A percentile compares a stretch with the other conserved stretches of the same genome.
Conservation (phyloP, 257 asterid genomes). For the Cynanchum wilfordii region DNA sequence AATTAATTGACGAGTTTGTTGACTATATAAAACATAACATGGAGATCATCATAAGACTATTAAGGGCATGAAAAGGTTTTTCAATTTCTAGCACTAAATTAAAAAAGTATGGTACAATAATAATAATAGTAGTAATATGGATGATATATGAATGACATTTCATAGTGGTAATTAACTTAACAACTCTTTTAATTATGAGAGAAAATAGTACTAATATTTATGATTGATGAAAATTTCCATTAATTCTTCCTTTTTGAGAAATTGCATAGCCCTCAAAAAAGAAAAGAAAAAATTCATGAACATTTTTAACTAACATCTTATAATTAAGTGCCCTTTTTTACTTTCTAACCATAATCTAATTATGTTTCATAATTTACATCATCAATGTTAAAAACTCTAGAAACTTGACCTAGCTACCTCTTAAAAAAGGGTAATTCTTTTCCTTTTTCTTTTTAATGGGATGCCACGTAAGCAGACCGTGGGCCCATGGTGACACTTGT, state of each 20-base stretch:
- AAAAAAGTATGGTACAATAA: neutral
- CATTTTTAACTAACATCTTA: neutral
- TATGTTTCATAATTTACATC: constrained; percentile 23
- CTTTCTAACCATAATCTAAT: constrained; percentile 11
- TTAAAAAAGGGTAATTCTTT: no score
- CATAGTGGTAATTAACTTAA: constrained; percentile 18
- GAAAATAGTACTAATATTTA: constrained; percentile 7
- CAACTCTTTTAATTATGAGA: constrained; percentile 17
- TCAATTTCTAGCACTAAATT: neutral
- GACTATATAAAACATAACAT: no score
- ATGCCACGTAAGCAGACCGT: constrained; percentile 22
- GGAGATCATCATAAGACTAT: neutral
- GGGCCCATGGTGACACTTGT: constrained; percentile 20
- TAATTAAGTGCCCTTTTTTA: neutral
- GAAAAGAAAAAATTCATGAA: constrained; percentile 1
- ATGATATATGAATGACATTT: neutral
- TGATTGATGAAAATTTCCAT: constrained; percentile 7
- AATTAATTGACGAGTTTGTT: no score
- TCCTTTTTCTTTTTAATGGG: neutral
- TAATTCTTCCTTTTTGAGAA: neutral
- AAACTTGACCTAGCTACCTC: neutral
- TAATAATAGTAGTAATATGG: neutral
- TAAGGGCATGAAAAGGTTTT: neutral
- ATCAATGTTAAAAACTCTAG: constrained; percentile 5
- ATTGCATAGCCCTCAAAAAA: neutral